phyloP scores from a whole-genome alignment of 805 yeast genomes.

The Cyberlindnera maritima region DNA sequence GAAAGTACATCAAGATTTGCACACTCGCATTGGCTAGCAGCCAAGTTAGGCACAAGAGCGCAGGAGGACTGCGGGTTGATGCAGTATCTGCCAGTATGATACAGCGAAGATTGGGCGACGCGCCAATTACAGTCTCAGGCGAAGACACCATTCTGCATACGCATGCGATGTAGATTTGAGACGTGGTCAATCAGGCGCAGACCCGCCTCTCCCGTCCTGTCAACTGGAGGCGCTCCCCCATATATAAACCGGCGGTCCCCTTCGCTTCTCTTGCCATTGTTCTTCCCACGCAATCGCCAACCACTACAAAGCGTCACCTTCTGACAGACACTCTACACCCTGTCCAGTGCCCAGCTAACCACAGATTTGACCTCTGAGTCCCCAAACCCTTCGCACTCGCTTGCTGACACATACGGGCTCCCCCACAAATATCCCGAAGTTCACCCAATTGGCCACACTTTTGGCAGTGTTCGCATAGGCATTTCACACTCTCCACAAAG shows the following conservation, averaged over 20 bases:
- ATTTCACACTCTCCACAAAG: too few species aligned
- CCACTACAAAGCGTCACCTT: background rate
- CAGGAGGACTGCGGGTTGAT: background rate
- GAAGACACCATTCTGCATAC: background rate
- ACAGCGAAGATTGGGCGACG: background rate
- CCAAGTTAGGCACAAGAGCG: background rate
- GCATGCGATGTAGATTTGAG: constrained; percentile 1
- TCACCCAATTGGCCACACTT: too few species aligned
- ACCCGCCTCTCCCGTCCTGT: constrained; percentile 1
- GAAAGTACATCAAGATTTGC: background rate
- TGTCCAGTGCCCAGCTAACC: background rate
- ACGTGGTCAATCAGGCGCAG: constrained; percentile 1
- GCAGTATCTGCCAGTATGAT: background rate
- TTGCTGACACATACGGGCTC: background rate
- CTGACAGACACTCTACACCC: background rate
- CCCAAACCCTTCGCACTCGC: background rate
- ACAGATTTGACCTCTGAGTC: background rate
- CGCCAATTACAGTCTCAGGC: background rate
- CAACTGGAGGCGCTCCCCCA: background rate
- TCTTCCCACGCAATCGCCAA: background rate
- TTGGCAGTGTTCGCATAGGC: too few species aligned
- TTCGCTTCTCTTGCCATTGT: background rate
- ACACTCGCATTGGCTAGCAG: background rate
- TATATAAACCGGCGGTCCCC: background rate
- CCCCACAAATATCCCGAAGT: too few species aligned